Conservation (phyloP, 495 filamentous ascomycete genomes). For the Bacidia gigantensis region DNA sequence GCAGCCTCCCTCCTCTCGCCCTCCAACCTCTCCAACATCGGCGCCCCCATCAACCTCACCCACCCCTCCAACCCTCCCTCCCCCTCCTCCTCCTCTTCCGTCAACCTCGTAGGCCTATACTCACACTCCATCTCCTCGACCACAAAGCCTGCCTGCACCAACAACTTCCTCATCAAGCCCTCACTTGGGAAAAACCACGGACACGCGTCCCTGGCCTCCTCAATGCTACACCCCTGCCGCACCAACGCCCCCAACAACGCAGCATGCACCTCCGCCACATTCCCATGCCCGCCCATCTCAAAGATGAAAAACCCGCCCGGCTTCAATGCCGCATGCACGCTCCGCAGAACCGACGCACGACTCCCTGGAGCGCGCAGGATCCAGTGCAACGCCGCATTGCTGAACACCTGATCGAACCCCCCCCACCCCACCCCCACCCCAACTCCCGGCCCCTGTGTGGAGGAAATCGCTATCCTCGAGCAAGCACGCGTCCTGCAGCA, state of each 20-base stretch:
- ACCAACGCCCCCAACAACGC: slow-evolving; percentile 41
- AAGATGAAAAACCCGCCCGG: slow-evolving; percentile 50
- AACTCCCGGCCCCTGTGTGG: slow-evolving; percentile 26
- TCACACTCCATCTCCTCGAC: slow-evolving; percentile 49
- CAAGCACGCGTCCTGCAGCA: slow-evolving; percentile 34
- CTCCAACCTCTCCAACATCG: slow-evolving; percentile 39
- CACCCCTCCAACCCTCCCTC: slow-evolving; percentile 51
- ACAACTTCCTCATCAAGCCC: slow-evolving; percentile 33
- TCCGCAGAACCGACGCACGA: slow-evolving; percentile 29
- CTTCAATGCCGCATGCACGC: slow-evolving; percentile 34
- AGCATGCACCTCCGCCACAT: slow-evolving; percentile 49
- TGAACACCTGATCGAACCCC: slow-evolving; percentile 51
- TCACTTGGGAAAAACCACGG: slow-evolving; percentile 70
- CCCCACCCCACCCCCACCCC: slow-evolving; percentile 24
- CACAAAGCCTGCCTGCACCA: slow-evolving; percentile 44
- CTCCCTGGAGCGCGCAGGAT: slow-evolving; percentile 39
- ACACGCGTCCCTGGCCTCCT: slow-evolving; percentile 31
- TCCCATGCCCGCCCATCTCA: slow-evolving; percentile 63
- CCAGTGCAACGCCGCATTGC: slow-evolving; percentile 73
- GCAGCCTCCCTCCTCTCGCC: slow-evolving; percentile 36
- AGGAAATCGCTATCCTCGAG: too few relatives aligned
- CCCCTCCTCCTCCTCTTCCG: slow-evolving; percentile 32
- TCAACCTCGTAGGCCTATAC: slow-evolving; percentile 50
- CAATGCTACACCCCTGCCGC: slow-evolving; percentile 37
- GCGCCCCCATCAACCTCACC: slow-evolving; percentile 50